Base-by-base conservation (phyloP, 2,329 filamentous ascomycete species). In the Botrytis porri region DNA sequence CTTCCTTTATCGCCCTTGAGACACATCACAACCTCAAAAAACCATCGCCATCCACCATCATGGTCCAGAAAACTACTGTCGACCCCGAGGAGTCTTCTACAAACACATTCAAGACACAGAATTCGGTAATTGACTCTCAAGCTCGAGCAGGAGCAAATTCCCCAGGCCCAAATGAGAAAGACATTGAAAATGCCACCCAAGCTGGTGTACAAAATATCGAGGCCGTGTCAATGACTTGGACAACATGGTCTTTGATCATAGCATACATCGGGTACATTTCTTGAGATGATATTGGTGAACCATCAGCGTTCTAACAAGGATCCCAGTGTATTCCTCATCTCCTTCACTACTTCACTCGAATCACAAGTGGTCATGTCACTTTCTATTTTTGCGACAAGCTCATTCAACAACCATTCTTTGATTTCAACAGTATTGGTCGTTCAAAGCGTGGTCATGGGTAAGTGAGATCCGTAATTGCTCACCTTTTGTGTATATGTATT, bases 341-440 rank as follows among this genome's bases (percentile, higher is more conserved):
- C 70, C 20, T 72, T 72, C 35, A 69, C 51, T 12, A 72, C 70
- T 18, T 72, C 70, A 20, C 63, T 72, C 18, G 70, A 72, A 48
- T 65, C 63, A n/a, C 70, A 72, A 37, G 70, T 72, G n/a, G 51
- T 83, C 85, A 76, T 83, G 84, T 69, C 84, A 83, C 77, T 83
- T 62, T 77, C 79, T 71, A 79, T 82, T 12, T 83, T 79, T 74
- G 83, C 86, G 73, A 82, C 81, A 48, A 83, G 82, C 80, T 81
- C 81, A 54, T 88, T 87, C 75, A 80, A 81, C 41, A 80, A 82
- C n/a, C 87, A 88, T 77, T 88, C 86, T 10, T 79, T 88, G 39
- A 77, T 77, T 32, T 76, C 77, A 14, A 78, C 77, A 22, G 63
- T 72, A 29, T 54, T 69, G 39, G 70, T 72, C 2, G 63, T 72